A percentile compares a stretch with the other conserved stretches of the same genome.
Conservation (phyloP, 257 asterid species). For the Solanum microdontum region DNA sequence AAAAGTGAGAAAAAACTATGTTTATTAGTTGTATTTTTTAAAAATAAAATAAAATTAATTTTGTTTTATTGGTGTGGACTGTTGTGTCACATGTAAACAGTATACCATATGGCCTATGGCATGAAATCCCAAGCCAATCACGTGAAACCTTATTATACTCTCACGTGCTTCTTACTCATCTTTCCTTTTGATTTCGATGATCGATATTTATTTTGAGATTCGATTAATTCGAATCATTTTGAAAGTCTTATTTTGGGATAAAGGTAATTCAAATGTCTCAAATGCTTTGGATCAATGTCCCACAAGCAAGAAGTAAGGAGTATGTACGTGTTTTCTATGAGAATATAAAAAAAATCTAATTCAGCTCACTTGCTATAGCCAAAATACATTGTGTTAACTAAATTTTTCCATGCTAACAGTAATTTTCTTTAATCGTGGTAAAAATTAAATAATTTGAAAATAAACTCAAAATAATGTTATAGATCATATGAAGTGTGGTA, state of each 20-base stretch:
- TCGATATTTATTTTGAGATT: not conserved
- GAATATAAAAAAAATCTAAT: not conserved
- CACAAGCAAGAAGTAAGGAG: not conserved
- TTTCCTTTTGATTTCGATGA: not conserved
- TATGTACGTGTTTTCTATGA: not conserved
- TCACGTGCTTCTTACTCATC: not conserved
- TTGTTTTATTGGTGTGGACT: not conserved
- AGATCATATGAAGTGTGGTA: not conserved
- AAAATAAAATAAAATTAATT: not conserved
- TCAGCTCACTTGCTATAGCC: not conserved
- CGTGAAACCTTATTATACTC: not conserved
- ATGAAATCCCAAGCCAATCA: not conserved
- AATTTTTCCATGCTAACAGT: too few relatives aligned
- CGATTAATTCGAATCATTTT: fast-evolving
- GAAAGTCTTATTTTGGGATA: not conserved
- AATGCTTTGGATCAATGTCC: not conserved
- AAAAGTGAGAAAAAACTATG: too few relatives aligned
- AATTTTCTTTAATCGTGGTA: too few relatives aligned
- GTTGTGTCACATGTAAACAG: not conserved
- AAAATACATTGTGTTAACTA: too few relatives aligned
- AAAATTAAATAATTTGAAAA: too few relatives aligned
- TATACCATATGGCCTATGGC: not conserved
- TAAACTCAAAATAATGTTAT: too few relatives aligned
- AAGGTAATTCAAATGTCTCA: too few relatives aligned
- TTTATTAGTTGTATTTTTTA: too few relatives aligned